phyloP scores from a whole-genome alignment of 108 stramenopile species.

The Chaetoceros muelleri region DNA sequence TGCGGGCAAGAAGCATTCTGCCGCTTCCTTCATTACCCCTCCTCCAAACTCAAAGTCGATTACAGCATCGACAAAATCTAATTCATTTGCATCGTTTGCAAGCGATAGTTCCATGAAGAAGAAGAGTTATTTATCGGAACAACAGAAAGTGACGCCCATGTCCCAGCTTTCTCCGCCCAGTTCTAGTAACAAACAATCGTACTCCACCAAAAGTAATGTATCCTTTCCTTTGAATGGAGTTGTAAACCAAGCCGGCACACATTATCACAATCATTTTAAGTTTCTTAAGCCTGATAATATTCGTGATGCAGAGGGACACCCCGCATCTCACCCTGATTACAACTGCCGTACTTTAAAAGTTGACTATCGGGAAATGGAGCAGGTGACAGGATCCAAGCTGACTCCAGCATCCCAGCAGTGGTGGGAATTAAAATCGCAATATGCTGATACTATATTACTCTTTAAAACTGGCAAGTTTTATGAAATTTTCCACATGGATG shows the following conservation, averaged over 20 bases:
- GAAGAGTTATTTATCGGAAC: background rate
- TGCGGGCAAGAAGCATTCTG: constrained; percentile 3
- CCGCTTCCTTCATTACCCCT: background rate
- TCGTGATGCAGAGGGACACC: constrained; percentile 46
- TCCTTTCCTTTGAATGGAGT: constrained; percentile 21
- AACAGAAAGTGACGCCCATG: background rate
- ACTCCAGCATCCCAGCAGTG: constrained; percentile 91
- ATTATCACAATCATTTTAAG: constrained; percentile 81
- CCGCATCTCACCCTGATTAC: constrained; percentile 64
- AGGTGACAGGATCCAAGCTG: constrained; percentile 29
- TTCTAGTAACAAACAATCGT: background rate
- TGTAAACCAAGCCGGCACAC: constrained; percentile 64
- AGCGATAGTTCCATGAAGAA: background rate
- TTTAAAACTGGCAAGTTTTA: constrained; percentile 99
- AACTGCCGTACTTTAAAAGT: constrained; percentile 80
- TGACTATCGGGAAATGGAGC: constrained; percentile 34
- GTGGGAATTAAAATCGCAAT: constrained; percentile 95
- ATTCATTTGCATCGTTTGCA: constrained; percentile 2
- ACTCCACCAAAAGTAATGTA: background rate
- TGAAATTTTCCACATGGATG: constrained; percentile 87
- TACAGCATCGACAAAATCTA: background rate
- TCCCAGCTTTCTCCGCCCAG: background rate
- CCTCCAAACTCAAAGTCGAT: constrained; percentile 1
- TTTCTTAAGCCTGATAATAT: constrained; percentile 61
- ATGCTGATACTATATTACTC: constrained; percentile 92